These are phyloP conservation scores for Berkeleyomyces basicola DNA, from an alignment of 2,329 filamentous ascomycete genomes.

Conservation along the genomic window DNA sequence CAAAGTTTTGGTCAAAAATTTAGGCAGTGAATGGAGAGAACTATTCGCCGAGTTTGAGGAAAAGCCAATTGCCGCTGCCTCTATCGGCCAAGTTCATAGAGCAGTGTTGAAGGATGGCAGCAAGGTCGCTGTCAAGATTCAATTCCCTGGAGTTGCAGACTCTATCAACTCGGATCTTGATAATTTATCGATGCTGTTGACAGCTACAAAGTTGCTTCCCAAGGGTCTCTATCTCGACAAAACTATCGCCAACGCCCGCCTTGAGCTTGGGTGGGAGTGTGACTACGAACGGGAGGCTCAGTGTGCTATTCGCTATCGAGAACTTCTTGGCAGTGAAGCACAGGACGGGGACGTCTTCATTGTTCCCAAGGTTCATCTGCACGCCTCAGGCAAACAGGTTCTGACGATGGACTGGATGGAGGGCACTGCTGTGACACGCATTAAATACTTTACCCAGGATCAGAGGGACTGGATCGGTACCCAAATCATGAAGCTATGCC, in stretches of 20 bases:
- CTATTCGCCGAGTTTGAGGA: conserved; percentile 78
- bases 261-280: conserved; percentile 91
- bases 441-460: conserved; percentile 56
- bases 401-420: conserved; percentile 87
- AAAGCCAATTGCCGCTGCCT: conserved; percentile 82
- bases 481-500: conserved; percentile 76
- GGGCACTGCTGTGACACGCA: conserved; percentile 70
- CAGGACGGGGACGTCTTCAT: conserved; percentile 54
- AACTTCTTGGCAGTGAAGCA: conserved; percentile 38
- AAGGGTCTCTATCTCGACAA: conserved; percentile 90
- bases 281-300: conserved; percentile 82
- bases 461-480: conserved; percentile 95
- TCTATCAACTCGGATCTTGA: conserved; percentile 95
- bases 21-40: conserved; percentile 71
- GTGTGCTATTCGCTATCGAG: conserved; percentile 58
- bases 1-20: conserved; percentile 59
- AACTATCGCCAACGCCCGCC: conserved; percentile 87
- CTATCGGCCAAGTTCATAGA: conserved; percentile 89
- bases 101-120: conserved; percentile 61
- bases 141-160: conserved; percentile 89
- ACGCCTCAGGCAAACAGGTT: conserved; percentile 73
- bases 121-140: conserved; percentile 83
- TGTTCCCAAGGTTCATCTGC: conserved; percentile 60
- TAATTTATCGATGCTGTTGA: conserved; percentile 80
- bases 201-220: conserved; percentile 75